A percentile compares a stretch with the other conserved stretches of the same genome.
phyloP scores from a whole-genome alignment of 768 basidiomycete species.

The Kwoniella mangroviensis region DNA sequence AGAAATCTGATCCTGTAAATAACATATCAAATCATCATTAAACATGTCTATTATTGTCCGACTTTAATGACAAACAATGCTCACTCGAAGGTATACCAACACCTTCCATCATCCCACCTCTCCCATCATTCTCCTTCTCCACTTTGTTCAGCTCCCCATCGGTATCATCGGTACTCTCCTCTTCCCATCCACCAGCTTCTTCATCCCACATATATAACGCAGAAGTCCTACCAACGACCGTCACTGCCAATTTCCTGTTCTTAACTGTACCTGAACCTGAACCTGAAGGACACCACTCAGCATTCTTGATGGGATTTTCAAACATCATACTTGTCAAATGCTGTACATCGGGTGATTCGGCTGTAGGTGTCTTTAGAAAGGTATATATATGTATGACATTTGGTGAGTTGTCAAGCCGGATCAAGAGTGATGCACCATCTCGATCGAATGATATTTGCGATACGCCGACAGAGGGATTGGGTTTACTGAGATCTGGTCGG shows the following conservation, averaged over 20 bases:
- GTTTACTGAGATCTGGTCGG: conserved; percentile 67
- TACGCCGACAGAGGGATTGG: conserved; percentile 66
- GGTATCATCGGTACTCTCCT: conserved; percentile 25
- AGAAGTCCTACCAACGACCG: conserved; percentile 24
- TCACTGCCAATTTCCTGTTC: conserved; percentile 9
- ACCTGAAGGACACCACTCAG: conserved; percentile 73
- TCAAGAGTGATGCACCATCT: conserved; percentile 72
- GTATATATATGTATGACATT: conserved; percentile 71
- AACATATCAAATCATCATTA: neutral
- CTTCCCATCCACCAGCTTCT: conserved; percentile 47
- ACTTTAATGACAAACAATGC: conserved; percentile 53
- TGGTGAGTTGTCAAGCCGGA: conserved; percentile 62
- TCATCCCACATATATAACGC: conserved; percentile 54
- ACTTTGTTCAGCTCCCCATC: neutral
- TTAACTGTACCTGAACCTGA: conserved; percentile 45
- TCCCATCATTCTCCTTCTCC: conserved; percentile 71
- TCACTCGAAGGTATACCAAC: conserved; percentile 84
- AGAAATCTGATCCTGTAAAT: conserved; percentile 68
- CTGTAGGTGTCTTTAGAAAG: conserved; percentile 69
- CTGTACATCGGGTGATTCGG: conserved; percentile 38
- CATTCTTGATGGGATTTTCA: conserved; percentile 66
- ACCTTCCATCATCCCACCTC: conserved; percentile 72
- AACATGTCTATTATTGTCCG: neutral
- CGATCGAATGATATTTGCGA: conserved; percentile 81
- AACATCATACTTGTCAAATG: conserved; percentile 63